Conservation (phyloP, 2,329 filamentous ascomycete species). For the Monilinia fructicola region DNA sequence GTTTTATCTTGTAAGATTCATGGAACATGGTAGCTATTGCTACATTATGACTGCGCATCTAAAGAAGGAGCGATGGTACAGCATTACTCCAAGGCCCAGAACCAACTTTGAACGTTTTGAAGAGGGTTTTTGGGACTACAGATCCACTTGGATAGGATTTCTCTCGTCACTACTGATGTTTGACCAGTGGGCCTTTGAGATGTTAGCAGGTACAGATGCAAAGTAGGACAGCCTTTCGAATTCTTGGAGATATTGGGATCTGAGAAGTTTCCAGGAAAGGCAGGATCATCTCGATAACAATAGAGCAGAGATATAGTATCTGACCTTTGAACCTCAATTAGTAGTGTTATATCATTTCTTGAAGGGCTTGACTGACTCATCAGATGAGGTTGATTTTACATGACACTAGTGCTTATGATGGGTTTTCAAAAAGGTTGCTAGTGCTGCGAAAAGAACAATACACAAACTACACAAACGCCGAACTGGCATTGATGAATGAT, state of each 20-base stretch:
- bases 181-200: too few relatives aligned
- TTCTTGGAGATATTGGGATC: not conserved
- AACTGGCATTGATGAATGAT: too few relatives aligned
- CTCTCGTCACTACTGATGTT: not conserved
- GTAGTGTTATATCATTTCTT: not conserved
- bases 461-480: not conserved
- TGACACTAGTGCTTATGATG: conserved; percentile 6
- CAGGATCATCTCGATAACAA: not conserved
- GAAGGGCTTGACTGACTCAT: not conserved
- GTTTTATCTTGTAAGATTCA: not conserved
- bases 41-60: not conserved
- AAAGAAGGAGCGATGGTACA: conserved; percentile 2
- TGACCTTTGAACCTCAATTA: not conserved
- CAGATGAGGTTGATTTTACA: not conserved
- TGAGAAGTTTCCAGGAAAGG: not conserved
- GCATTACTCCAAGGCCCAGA: not conserved
- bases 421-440: not conserved
- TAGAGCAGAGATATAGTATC: not conserved
- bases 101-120: not conserved
- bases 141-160: not conserved
- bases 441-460: not conserved
- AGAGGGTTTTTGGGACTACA: not conserved
- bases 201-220: not conserved
- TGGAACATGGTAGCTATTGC: not conserved
- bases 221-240: not conserved